These are phyloP conservation scores for Melastoma candidum DNA, from an alignment of 441 rosid genomes.

Conservation along the genomic window DNA sequence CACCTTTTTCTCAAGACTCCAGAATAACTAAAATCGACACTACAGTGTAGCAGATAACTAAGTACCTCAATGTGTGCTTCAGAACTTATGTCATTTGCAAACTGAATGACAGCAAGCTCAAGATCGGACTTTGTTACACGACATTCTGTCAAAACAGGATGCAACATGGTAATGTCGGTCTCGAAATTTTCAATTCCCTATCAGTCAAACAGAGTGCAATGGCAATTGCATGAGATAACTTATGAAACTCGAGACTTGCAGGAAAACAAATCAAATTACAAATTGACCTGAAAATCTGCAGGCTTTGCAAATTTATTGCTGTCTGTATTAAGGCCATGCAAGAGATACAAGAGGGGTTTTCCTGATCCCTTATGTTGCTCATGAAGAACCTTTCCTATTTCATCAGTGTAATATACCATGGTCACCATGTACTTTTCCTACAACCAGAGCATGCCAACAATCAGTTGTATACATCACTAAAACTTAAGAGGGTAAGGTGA, in stretches of 20 bases:
- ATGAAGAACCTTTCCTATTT: slow-evolving; percentile 42
- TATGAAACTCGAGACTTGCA: slow-evolving; percentile 10
- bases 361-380: slow-evolving; percentile 43
- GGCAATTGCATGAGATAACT: background rate
- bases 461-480: background rate
- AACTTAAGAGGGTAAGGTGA: slow-evolving; percentile 3
- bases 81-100: slow-evolving; percentile 93
- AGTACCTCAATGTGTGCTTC: slow-evolving; percentile 88
- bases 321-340: slow-evolving; percentile 85
- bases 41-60: background rate
- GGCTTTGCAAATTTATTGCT: slow-evolving; percentile 74
- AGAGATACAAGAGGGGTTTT: slow-evolving; percentile 58
- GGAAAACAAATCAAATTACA: background rate
- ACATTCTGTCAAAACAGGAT: slow-evolving; percentile 88
- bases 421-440: slow-evolving; percentile 71
- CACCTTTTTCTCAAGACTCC: background rate
- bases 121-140: slow-evolving; percentile 70
- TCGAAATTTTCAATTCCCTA: slow-evolving; percentile 73
- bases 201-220: slow-evolving; percentile 3
- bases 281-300: slow-evolving; percentile 61
- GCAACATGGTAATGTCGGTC: slow-evolving; percentile 56
- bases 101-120: slow-evolving; percentile 80
- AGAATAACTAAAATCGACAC: background rate
- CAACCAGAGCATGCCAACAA: slow-evolving; percentile 16
- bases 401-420: slow-evolving; percentile 60